These are phyloP conservation scores for Arthroderma uncinatum DNA, from an alignment of 2,329 filamentous ascomycete species.

Conservation along the genomic window DNA sequence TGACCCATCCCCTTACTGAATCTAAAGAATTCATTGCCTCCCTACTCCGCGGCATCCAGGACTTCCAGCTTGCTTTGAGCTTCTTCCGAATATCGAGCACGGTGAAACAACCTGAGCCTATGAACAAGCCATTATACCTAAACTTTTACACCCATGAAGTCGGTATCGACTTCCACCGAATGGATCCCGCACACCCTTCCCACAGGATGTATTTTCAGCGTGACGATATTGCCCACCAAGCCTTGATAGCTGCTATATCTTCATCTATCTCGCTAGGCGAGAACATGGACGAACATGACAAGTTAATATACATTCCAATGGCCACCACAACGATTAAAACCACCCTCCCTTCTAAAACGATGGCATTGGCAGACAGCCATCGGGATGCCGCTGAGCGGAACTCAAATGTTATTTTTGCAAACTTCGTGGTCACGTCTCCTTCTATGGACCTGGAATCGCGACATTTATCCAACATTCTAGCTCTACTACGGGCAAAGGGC, in stretches of 20 bases:
- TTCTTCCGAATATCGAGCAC: constrained; percentile 79
- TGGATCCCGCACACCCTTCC: constrained; percentile 84
- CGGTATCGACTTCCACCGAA: constrained; percentile 78
- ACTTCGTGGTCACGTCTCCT: constrained; percentile 89
- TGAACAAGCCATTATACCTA: constrained; percentile 61
- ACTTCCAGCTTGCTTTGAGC: constrained; percentile 90
- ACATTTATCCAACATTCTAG: constrained; percentile 74
- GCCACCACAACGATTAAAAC: constrained; percentile 90
- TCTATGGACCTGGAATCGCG: constrained; percentile 87
- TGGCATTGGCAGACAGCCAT: constrained; percentile 60
- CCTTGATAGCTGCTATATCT: constrained; percentile 79
- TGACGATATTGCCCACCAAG: constrained; percentile 89
- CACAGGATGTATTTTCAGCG: constrained; percentile 98
- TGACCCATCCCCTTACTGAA: constrained; percentile 77
- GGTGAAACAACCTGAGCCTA: constrained; percentile 55
- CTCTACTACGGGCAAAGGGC: constrained; percentile 53
- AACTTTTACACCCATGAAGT: constrained; percentile 95
- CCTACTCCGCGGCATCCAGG: constrained; percentile 81
- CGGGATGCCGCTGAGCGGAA: constrained; percentile 77
- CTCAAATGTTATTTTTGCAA: constrained; percentile 90
- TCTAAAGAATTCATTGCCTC: constrained; percentile 88
- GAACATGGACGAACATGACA: constrained; percentile 71
- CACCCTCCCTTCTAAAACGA: constrained; percentile 85
- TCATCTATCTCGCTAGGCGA: constrained; percentile 87
- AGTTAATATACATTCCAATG: constrained; percentile 91